Evolutionary conservation across 202 grass and related monocot species (phyloP).

Genomic region (Musa balbisiana): DNA sequence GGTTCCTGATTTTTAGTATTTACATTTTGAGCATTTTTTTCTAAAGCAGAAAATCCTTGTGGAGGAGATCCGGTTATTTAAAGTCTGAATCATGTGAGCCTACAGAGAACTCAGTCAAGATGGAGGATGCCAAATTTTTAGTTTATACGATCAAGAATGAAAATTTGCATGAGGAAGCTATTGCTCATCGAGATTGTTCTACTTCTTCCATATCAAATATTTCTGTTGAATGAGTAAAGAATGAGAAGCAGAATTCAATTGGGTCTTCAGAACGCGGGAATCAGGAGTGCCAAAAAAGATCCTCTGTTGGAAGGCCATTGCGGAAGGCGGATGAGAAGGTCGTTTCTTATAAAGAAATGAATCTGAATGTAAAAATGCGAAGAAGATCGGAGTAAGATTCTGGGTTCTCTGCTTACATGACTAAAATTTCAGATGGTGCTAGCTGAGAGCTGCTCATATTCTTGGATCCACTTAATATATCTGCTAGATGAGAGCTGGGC

Average conservation of each 20-base stretch:
- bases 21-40: not conserved
- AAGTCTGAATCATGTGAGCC: not conserved
- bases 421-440: not conserved
- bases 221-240: not conserved
- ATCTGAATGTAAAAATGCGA: conserved; percentile 51
- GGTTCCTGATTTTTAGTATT: not conserved
- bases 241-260: conserved; percentile 2
- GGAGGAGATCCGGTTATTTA: not conserved
- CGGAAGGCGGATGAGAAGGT: conserved; percentile 42
- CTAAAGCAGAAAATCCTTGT: not conserved
- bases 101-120: conserved; percentile 1
- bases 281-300: conserved; percentile 23
- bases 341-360: conserved; percentile 44
- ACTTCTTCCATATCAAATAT: not conserved
- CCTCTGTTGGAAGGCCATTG: conserved; percentile 53
- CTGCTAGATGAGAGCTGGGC: too few relatives aligned
- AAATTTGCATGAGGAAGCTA: not conserved
- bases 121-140: conserved; percentile 5
- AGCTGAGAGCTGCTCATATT: not conserved
- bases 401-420: not conserved
- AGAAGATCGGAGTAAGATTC: conserved; percentile 15
- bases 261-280: not conserved
- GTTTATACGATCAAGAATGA: not conserved
- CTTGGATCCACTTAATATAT: too few relatives aligned
- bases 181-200: not conserved